Percentiles rank a stretch among this genome's conserved stretches.
Evolutionary conservation across 805 yeast species (phyloP).

Genomic region (Sugiyamaella mastotermitis): DNA sequence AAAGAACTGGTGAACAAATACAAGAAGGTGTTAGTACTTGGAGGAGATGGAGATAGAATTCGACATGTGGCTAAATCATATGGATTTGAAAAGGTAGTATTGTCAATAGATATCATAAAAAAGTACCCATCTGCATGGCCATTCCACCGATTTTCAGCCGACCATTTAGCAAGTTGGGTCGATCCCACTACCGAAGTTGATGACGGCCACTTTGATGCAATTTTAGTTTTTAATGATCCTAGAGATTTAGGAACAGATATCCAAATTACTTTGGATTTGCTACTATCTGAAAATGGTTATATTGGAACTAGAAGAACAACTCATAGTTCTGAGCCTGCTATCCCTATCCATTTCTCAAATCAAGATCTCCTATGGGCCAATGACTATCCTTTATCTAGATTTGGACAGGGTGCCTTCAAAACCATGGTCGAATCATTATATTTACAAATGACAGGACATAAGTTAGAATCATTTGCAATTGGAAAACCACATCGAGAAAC

Average conservation of each 20-base stretch:
- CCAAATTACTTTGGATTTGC: slow-evolving; percentile 67
- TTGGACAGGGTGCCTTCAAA: slow-evolving; percentile 88
- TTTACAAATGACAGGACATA: slow-evolving; percentile 44
- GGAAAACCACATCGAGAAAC: slow-evolving; percentile 81
- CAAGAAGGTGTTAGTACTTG: slow-evolving; percentile 69
- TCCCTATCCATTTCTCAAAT: slow-evolving; percentile 76
- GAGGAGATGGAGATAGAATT: slow-evolving; percentile 70
- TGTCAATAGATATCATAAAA: slow-evolving; percentile 66
- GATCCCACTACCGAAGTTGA: slow-evolving; percentile 26
- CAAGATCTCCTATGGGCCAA: slow-evolving; percentile 87
- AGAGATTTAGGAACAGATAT: slow-evolving; percentile 81
- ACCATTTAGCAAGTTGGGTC: slow-evolving; percentile 41
- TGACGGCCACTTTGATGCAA: slow-evolving; percentile 49
- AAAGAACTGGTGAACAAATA: slow-evolving; percentile 47
- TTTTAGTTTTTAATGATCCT: slow-evolving; percentile 83
- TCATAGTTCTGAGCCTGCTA: slow-evolving; percentile 37
- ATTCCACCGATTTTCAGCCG: slow-evolving; percentile 48
- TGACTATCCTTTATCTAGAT: slow-evolving; percentile 67
- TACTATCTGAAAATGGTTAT: slow-evolving; percentile 56
- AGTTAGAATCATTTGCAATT: slow-evolving; percentile 50
- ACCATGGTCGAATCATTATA: slow-evolving; percentile 57
- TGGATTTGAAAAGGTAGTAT: slow-evolving; percentile 71
- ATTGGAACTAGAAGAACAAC: slow-evolving; percentile 52
- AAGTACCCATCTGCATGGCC: slow-evolving; percentile 58
- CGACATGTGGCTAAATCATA: slow-evolving; percentile 66